phyloP scores from a whole-genome alignment of 1,139 yeast species.

The Wickerhamomyces sp. region DNA sequence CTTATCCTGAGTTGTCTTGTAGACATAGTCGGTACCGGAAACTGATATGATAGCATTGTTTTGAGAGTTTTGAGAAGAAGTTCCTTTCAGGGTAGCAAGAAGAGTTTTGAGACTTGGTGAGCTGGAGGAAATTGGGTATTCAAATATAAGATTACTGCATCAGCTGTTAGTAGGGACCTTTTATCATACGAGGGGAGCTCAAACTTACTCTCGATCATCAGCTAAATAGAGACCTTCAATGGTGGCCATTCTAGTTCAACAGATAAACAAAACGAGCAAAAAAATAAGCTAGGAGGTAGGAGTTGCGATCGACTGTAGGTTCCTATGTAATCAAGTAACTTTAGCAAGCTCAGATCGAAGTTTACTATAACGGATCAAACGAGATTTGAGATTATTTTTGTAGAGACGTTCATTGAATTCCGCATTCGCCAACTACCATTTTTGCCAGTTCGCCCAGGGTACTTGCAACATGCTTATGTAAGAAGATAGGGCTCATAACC shows the following conservation, averaged over 20 bases:
- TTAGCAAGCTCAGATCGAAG: too few species aligned
- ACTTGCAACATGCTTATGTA: too few species aligned
- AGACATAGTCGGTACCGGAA: conserved; percentile 16
- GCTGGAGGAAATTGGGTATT: conserved; percentile 45
- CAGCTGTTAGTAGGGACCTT: too few species aligned
- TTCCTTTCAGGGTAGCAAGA: conserved; percentile 30
- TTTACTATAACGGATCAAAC: too few species aligned
- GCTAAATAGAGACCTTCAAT: conserved; percentile 63
- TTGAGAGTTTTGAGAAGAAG: conserved; percentile 23
- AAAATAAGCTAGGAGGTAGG: too few species aligned
- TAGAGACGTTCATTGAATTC: too few species aligned
- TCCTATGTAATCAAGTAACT: too few species aligned
- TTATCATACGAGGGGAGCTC: background rate
- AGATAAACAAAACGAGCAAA: background rate
- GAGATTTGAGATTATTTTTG: too few species aligned
- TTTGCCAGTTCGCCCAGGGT: too few species aligned
- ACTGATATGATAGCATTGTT: conserved; percentile 18
- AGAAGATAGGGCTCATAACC: too few species aligned
- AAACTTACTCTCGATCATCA: conserved; percentile 44
- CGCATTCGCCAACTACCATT: too few species aligned
- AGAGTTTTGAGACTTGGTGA: conserved; percentile 48
- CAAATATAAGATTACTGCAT: conserved; percentile 44
- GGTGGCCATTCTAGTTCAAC: conserved; percentile 31
- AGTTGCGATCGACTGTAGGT: too few species aligned
- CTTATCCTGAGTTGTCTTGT: conserved; percentile 12